phyloP scores from a whole-genome alignment of 2,329 filamentous ascomycete species.

The Xylariaceae sp. region DNA sequence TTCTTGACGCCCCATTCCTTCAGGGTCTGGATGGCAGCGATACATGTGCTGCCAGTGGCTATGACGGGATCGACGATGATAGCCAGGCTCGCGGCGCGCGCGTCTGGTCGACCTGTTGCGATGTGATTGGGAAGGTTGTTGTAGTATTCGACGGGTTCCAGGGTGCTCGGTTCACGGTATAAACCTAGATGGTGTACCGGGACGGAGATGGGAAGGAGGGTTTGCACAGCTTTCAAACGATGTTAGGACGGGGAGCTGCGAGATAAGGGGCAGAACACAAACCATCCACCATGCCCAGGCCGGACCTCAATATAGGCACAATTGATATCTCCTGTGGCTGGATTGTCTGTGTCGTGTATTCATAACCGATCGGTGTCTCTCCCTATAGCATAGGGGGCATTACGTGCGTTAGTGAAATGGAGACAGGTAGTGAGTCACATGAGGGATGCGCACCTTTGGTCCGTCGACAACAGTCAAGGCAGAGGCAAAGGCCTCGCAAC shows the following conservation, averaged over 20 bases:
- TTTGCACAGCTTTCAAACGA: conserved; percentile 60
- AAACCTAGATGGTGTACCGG: conserved; percentile 91
- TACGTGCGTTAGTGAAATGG: conserved; percentile 5
- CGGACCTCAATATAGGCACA: conserved; percentile 88
- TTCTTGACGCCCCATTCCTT: conserved; percentile 86
- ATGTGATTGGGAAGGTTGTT: conserved; percentile 85
- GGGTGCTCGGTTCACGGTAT: conserved; percentile 82
- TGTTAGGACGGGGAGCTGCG: conserved; percentile 4
- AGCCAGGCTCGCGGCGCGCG: conserved; percentile 53
- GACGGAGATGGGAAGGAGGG: conserved; percentile 73
- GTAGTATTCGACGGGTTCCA: conserved; percentile 94
- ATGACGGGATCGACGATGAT: conserved; percentile 90
- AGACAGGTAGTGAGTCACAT: conserved; percentile 1
- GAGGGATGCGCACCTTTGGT: conserved; percentile 54
- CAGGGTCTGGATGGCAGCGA: conserved; percentile 83
- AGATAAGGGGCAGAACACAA: conserved; percentile 20
- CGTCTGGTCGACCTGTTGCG: conserved; percentile 29
- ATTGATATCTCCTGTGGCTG: conserved; percentile 67
- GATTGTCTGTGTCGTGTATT: conserved; percentile 64
- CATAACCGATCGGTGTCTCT: conserved; percentile 71
- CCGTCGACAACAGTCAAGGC: conserved; percentile 55
- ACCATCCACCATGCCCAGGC: conserved; percentile 87
- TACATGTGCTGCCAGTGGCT: conserved; percentile 85
- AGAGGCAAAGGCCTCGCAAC: conserved; percentile 71
- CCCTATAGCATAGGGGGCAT: conserved; percentile 48